Base-by-base conservation (phyloP, 768 basidiomycete genomes). In the Macrocybe gigantea region DNA sequence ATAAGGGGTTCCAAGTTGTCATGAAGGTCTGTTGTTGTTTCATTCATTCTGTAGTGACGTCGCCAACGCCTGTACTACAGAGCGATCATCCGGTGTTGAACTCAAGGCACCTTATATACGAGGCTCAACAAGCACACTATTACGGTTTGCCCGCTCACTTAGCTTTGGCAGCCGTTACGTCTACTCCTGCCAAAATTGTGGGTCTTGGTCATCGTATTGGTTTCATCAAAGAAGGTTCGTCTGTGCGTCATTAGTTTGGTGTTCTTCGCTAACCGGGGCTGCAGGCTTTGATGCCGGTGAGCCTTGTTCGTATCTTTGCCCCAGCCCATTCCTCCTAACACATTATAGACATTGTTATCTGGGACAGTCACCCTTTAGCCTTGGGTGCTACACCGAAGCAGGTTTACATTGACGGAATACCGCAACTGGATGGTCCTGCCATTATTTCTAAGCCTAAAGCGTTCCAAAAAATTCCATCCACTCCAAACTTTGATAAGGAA, bases 381-480 rank as follows among this genome's bases (percentile, higher is more conserved):
- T 70, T 93, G 3, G 90, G 89, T 14, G 84, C 90, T 0, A 91
- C 88, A 1, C 91, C 92, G 0, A 63, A 68, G 3, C 89, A 93
- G 56, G 88, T 91, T 0, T 90, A 77, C 62, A 83, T 93, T 47
- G 92, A 94, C 54, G 91, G 91, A 8, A 85, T 93, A 48, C 61
- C 80, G 0, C 92, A 93, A 61, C 58, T 72, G 12, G 44, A 56
- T 5, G 22, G 59, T 2, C 67, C 80, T 0, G 50, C 65, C 34
- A 50, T 62, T 1, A 44, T 67, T 1, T 45, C 51, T 5, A 88
- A 88, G 59, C 73, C 78, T 0, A 49, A 55, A 0, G 55, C 60
- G 1, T 70, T 77, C 42, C 86, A 89, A 53, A 44, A 63, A 10
- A 64, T 72, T 0, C 84, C 87, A 2, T 47, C 59, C 12, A 68